phyloP scores from a whole-genome alignment of 2,329 filamentous ascomycete species.

The Fusarium lyarnte region DNA sequence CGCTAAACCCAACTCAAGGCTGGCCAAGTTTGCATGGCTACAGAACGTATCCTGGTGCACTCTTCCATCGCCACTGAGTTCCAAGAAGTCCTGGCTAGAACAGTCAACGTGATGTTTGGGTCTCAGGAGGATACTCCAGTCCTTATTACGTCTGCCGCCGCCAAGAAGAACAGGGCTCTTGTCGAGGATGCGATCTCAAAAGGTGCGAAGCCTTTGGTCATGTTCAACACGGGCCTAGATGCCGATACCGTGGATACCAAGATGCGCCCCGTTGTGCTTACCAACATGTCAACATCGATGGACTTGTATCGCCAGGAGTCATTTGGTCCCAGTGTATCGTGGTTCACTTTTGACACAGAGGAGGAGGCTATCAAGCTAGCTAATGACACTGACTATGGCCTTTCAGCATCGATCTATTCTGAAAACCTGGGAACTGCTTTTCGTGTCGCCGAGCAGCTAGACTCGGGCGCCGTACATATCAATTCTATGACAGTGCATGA shows the following conservation, averaged over 20 bases:
- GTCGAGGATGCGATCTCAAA: neutral
- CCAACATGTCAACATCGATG: neutral
- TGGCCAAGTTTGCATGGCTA: neutral
- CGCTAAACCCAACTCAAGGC: neutral
- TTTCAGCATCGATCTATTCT: neutral
- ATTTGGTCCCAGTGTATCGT: neutral
- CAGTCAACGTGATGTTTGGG: neutral
- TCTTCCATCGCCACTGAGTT: neutral
- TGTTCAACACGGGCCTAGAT: neutral
- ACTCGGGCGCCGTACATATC: neutral
- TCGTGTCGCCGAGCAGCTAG: neutral
- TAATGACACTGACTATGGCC: neutral
- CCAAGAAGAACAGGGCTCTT: neutral
- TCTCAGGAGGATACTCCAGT: neutral
- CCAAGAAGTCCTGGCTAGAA: neutral
- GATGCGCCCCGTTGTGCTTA: neutral
- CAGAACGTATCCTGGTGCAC: neutral
- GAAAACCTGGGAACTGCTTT: neutral
- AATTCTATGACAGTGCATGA: slow-evolving; percentile 1
- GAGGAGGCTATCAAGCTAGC: neutral
- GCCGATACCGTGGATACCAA: neutral
- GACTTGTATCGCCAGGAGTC: neutral
- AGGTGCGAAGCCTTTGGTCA: neutral
- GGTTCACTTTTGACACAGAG: neutral
- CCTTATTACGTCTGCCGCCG: neutral